Base-by-base conservation (phyloP, 139 green algal species). In the Volvox reticuliferus region DNA sequence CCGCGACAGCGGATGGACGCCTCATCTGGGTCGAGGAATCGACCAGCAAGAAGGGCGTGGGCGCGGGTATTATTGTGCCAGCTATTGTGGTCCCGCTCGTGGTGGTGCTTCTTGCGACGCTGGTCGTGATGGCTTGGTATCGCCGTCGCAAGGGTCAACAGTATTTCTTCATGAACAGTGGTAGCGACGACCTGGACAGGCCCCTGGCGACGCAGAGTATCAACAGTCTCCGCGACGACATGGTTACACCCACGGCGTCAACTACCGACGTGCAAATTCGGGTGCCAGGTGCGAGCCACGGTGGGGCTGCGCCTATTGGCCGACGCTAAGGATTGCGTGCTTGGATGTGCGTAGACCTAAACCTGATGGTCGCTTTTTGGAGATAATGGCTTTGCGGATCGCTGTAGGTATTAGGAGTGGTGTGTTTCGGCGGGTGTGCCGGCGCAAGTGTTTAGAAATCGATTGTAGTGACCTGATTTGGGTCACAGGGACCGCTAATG, bases 191-290 rank as follows among this genome's bases (percentile, higher is more conserved):
- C 30, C 76, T 91, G 24, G 35, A 69, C 61, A 75, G 62, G 12
- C 87, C 87, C 24, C 76, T 91, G 76, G 62, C 61, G 6, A 65
- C 78, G 30, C 16, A n/a, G 37, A 81, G 87, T 35, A 62, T 28
- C 36, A 80, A 30, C 73, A 90, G 86, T 61, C 18, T 90, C 19
- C 86, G 86, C 9, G 87, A 91, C 32, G 87, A 91, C 35, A 67
- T 91, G 33, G 82, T 79, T 24, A 79, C 81, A 18, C 87, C 76
- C 20, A 69, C 87, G 14, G 87, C 87, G 13, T 80, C 61, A 21
- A 37, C 87, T 0, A 91, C 71, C 61, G 87, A 91, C 62, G 87
- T 91, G 87, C 87, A 91, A 5, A 86, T 91, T 55, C 76, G 87
- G 1, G 87, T 91, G 26, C 76, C 87, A 9, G 87, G 87, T 19